Percentiles rank a stretch among this genome's conserved stretches.
Conservation (phyloP, 208 protist genomes). For the Leishmania braziliensis region DNA sequence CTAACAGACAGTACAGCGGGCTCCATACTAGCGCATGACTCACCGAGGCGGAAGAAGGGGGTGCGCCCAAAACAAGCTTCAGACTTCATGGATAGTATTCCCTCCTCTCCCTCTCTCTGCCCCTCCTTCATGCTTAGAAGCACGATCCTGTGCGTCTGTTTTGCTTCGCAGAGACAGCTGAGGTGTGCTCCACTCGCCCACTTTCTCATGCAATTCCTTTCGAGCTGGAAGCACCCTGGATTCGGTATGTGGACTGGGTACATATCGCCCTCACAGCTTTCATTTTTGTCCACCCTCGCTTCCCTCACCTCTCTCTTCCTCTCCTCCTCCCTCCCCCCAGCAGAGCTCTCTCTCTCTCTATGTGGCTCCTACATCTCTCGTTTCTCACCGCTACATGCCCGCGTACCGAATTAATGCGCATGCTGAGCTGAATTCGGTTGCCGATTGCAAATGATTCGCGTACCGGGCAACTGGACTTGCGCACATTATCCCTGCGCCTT, state of each 20-base stretch:
- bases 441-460: slow-evolving; percentile 41
- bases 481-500: slow-evolving; percentile 40
- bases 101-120: neutral
- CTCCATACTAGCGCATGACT: neutral
- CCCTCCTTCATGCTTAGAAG: neutral
- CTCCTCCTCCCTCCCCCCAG: neutral
- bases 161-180: neutral
- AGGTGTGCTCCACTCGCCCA: neutral
- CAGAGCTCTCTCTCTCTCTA: neutral
- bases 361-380: neutral
- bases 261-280: neutral
- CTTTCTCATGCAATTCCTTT: neutral
- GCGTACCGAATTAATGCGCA: neutral
- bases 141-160: neutral
- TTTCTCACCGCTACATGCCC: neutral
- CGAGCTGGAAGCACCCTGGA: neutral
- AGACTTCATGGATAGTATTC: neutral
- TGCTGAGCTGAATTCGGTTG: neutral
- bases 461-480: slow-evolving; percentile 53
- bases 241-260: neutral
- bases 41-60: neutral
- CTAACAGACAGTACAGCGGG: neutral
- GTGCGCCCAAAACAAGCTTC: neutral
- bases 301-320: neutral
- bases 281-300: neutral